Evolutionary conservation across 2,329 filamentous ascomycete species (phyloP).

Genomic region (Colletotrichum sublineola): DNA sequence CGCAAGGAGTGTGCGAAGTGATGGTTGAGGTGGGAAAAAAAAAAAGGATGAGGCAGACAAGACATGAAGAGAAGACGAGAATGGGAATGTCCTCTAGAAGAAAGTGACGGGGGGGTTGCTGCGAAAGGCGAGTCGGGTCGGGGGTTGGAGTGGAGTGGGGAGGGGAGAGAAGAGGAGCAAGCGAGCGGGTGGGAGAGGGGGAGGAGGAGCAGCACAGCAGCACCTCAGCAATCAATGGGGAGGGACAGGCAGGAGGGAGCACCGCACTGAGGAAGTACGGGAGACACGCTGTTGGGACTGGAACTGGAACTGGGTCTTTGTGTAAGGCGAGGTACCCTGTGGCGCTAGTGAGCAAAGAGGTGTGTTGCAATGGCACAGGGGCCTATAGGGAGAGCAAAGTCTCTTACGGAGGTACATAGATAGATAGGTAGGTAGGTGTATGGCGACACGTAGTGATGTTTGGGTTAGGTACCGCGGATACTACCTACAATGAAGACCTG

Average conservation of each 20-base stretch:
- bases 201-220: constrained; percentile 10
- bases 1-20: constrained; percentile 44
- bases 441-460: neutral
- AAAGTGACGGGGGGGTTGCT: constrained; percentile 43
- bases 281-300: neutral
- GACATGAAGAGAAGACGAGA: constrained; percentile 42
- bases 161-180: constrained; percentile 17
- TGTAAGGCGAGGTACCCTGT: constrained; percentile 9
- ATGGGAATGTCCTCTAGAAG: constrained; percentile 43
- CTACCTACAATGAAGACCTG: neutral
- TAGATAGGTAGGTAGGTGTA: too few relatives aligned
- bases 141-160: constrained; percentile 35
- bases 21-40: constrained; percentile 41
- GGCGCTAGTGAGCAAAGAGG: constrained; percentile 12
- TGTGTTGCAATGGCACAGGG: neutral
- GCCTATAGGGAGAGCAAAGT: constrained; percentile 19
- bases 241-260: constrained; percentile 18
- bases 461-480: neutral
- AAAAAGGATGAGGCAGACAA: constrained; percentile 40
- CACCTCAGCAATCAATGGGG: constrained; percentile 29
- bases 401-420: neutral
- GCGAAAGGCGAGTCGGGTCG: constrained; percentile 41
- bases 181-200: constrained; percentile 26
- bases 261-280: constrained; percentile 1
- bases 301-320: constrained; percentile 3